Base-by-base conservation (phyloP, 805 yeast species). In the Danielozyma ontarioensis region DNA sequence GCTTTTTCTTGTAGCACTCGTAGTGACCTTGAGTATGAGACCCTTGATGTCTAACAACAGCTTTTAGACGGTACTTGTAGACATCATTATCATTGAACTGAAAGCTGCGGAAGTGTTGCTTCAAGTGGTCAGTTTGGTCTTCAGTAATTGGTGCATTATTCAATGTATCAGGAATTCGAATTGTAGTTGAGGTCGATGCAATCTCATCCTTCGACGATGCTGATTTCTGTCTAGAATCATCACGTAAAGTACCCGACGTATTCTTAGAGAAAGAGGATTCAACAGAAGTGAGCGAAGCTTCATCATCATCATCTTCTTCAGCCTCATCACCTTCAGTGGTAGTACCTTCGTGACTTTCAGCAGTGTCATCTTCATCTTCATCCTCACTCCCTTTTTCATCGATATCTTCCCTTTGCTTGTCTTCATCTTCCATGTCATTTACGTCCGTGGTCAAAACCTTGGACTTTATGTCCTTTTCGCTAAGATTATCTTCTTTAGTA, bases 11-110 rank as follows among this genome's bases (percentile, higher is more conserved):
- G 53, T 77, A 86, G 47, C 96, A 85, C 48, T 89, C 95, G 53
- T 88, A 89, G 51, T 89, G 97, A 1, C 97, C 97, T 28, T 78
- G 74, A 14, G 79, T 72, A 56, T 89, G 97, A 1, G 90, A 78
- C 0, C 98, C 98, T 29, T 80, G 76, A 53, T 93, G 97, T 43
- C 88, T 73, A 13, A 93, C 78, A 40, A 86, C 63, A 0, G 96
- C 83, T 40, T 71, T 74, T 24, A 93, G 65, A 39, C 65, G 64
- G 53, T 85, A 88, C 26, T 62, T 69, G 39, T 57, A 62, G 22
- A 51, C 53, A 41, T 62, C 68, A 36, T 64, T 63, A 6, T 62
- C 70, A 43, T 57, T 58, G 51, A 62, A 63, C 40, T 64, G 57
- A 42, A 61, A 46, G 41, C 57, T 37, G 41, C 62, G 48, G 51